Base-by-base conservation (phyloP, 148 eudicot genomes). In the Amaranthus cruentus region DNA sequence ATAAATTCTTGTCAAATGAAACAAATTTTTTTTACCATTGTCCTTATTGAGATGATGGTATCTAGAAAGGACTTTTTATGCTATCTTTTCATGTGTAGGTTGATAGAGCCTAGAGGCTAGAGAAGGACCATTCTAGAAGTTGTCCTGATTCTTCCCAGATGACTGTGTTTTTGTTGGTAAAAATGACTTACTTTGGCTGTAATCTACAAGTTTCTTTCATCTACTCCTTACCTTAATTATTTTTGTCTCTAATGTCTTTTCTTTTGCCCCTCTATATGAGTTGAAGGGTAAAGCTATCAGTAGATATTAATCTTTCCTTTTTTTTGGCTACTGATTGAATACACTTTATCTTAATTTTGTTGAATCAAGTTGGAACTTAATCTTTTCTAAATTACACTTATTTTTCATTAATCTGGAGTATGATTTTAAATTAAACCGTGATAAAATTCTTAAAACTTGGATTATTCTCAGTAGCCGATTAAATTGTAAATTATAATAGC, bases 121-220 rank as follows among this genome's bases (percentile, higher is more conserved):
- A 28, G 38, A 28, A 28, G 49, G 73, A 21, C 54, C 69, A 56
- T 72, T 47, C 71, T 56, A 57, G 10, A 57, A 10, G 5, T 72
- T 58, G 60, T 72, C 53, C 51, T n/a, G 5, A 9, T 5, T 57
- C 18, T 4, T 50, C n/a, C 62, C 12, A 43, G 7, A 55, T 70
- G 72, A 66, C 52, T 21, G 11, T 7, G n/a, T 51, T 6, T 28
- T 70, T 51, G 53, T 28, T 12, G 47, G 18, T 69, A 60, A 52
- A 68, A 71, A 28, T 54, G 74, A 7, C 50, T 49, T 38, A 9
- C 10, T 66, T 77, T 55, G 71, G 54, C 60, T 42, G 52, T 72
- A 59, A 72, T 48, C 55, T 50, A 4, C 10, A 54, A n/a, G 81
- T 53, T 68, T 47, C 59, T 78, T 73, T 68, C 77, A 66, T 59